Evolutionary conservation across 345 rosid genomes (phyloP).

Genomic region (Citropsis articulata): DNA sequence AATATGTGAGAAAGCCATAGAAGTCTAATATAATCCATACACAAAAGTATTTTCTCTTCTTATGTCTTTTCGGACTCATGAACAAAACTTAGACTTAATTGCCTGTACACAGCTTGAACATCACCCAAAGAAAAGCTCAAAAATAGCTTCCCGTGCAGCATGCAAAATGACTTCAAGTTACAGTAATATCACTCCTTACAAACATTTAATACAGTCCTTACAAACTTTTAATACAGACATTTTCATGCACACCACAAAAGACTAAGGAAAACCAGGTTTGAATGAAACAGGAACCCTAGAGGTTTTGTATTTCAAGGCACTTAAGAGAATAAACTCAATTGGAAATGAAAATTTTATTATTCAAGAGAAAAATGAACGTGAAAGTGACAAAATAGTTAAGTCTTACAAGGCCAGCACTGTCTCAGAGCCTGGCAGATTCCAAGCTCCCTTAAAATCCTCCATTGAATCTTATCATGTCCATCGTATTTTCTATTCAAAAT

Average conservation of each 20-base stretch:
- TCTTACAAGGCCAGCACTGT: neutral
- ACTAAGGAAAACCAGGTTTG: neutral
- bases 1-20: neutral
- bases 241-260: neutral
- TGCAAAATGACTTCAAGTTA: neutral
- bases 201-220: too few relatives aligned
- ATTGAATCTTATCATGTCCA: too few relatives aligned
- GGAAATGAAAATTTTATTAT: neutral
- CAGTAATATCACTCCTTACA: neutral
- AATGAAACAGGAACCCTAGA: neutral
- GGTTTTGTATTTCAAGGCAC: neutral
- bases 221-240: too few relatives aligned
- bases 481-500: neutral
- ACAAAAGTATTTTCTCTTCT: neutral
- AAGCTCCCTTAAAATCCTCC: too few relatives aligned
- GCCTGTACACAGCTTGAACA: neutral
- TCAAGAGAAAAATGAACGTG: neutral
- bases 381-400: neutral
- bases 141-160: neutral
- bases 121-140: neutral
- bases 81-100: slow-evolving; percentile 2
- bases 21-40: neutral
- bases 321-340: neutral
- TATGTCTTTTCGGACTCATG: neutral
- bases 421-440: neutral